Evolutionary conservation across 2,329 filamentous ascomycete species (phyloP), one percentile per base, ranked within the genome.

Genomic region (Alternaria gaisen): DNA sequence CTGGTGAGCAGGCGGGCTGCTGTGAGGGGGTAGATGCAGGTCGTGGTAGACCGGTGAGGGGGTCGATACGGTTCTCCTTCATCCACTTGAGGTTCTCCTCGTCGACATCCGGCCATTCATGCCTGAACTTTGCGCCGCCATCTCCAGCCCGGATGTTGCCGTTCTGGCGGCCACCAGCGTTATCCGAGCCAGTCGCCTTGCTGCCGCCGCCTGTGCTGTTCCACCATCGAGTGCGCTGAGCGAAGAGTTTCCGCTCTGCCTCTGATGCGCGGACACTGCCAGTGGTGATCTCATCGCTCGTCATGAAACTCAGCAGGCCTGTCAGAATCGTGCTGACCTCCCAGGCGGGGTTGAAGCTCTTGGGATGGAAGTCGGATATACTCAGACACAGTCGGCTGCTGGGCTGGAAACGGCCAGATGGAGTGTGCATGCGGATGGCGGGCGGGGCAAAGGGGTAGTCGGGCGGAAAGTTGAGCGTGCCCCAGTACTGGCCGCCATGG

Each of bases 381-480:
- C 92, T 96, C 48, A 99, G 90, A 75, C 95, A 99, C 22, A 99
- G 88, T 51, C 95, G 88, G 14, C 93, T 94, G 2, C 91, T 95
- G 2, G 94, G 93, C 78, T 97, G 93, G 82, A 99, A 99, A 75
- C 95, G 92, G 60, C 95, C 95, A 12, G 91, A 94, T 2, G 95
- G 95, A 0, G 95, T 99, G 84, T 98, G 95, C 95, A 99, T 99
- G 76, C 94, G 93, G 80, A 99, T 99, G 2, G 95, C 93, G 5
- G 95, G 95, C 32, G 95, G 95, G 12, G 94, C 94, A 80, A 97
- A 99, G 26, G 95, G 95, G 78, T 99, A 99, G 83, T 97, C 94
- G 9, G 94, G 88, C 16, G 95, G 95, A 80, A 99, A 99, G 67
- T 96, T 90, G 52, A 99, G 85, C 2, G 94, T 97, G 48, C 95